Evolutionary conservation across 73 alveolate species (phyloP).

Genomic region (Stentor roeselii): DNA sequence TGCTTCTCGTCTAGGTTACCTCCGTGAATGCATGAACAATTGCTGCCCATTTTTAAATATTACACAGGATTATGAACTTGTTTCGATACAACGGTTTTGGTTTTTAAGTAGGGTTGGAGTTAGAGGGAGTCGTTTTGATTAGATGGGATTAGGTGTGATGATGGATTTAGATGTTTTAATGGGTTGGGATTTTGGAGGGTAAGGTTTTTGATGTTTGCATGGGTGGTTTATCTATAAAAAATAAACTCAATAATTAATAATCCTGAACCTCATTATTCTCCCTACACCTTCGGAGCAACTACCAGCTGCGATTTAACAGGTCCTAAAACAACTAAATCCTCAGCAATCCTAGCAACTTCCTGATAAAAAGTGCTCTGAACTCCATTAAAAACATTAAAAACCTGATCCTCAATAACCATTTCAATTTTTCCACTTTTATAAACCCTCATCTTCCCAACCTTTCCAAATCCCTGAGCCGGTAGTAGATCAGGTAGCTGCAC

Average conservation of each 20-base stretch:
- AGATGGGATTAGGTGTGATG: too few species aligned
- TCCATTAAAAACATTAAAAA: background rate
- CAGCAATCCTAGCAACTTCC: conserved; percentile 6
- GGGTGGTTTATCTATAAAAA: too few species aligned
- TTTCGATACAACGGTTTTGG: too few species aligned
- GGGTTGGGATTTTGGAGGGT: too few species aligned
- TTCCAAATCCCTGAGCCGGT: background rate
- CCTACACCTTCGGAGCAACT: conserved; percentile 12
- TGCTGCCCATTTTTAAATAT: background rate
- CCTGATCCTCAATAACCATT: background rate
- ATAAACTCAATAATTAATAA: too few species aligned
- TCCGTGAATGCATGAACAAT: background rate
- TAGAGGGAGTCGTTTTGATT: too few species aligned
- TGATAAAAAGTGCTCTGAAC: conserved; percentile 24
- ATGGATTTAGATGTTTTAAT: too few species aligned
- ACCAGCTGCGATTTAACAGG: conserved; percentile 15
- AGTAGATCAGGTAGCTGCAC: conserved; percentile 9
- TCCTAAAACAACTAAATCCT: background rate
- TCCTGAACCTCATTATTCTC: too few species aligned
- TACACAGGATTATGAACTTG: too few species aligned
- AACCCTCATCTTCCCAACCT: background rate
- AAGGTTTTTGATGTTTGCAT: too few species aligned
- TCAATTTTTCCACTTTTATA: conserved; percentile 19
- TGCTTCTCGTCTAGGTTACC: background rate
- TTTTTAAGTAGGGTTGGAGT: too few species aligned